Evolutionary conservation across 2,329 filamentous ascomycete genomes (phyloP).

Genomic region (Ilyonectria sp.): DNA sequence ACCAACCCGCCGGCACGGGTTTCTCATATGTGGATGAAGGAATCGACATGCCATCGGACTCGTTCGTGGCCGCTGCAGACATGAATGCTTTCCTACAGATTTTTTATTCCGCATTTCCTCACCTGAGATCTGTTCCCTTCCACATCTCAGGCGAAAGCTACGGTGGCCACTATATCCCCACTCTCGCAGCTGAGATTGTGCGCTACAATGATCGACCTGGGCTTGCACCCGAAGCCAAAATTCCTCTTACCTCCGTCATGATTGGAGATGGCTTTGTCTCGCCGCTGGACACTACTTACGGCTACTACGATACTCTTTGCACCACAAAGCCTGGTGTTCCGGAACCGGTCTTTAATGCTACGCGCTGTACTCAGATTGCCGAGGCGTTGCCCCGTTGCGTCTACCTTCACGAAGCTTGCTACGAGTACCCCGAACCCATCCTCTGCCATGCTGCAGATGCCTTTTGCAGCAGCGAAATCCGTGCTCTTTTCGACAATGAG

Average conservation of each 20-base stretch:
- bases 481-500: constrained; percentile 16
- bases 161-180: constrained; percentile 42
- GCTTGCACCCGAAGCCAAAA: background rate
- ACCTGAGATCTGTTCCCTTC: constrained; percentile 24
- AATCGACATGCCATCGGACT: constrained; percentile 31
- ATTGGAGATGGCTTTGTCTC: constrained; percentile 43
- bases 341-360: constrained; percentile 35
- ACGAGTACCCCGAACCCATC: constrained; percentile 36
- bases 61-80: constrained; percentile 37
- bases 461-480: constrained; percentile 31
- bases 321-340: constrained; percentile 37
- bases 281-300: constrained; percentile 35
- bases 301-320: constrained; percentile 43
- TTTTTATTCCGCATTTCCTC: constrained; percentile 33
- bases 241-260: constrained; percentile 33
- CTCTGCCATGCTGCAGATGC: constrained; percentile 33
- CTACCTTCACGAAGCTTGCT: constrained; percentile 35
- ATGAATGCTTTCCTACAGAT: constrained; percentile 41
- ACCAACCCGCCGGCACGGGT: constrained; percentile 40
- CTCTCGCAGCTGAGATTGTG: constrained; percentile 41
- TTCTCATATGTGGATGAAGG: constrained; percentile 42
- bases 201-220: constrained; percentile 28
- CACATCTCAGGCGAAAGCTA: constrained; percentile 43
- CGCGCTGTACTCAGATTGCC: constrained; percentile 33
- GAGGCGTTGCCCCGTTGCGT: constrained; percentile 40